These are phyloP conservation scores for Gonium pectorale DNA, from an alignment of 139 green algal genomes.

Conservation along the genomic window DNA sequence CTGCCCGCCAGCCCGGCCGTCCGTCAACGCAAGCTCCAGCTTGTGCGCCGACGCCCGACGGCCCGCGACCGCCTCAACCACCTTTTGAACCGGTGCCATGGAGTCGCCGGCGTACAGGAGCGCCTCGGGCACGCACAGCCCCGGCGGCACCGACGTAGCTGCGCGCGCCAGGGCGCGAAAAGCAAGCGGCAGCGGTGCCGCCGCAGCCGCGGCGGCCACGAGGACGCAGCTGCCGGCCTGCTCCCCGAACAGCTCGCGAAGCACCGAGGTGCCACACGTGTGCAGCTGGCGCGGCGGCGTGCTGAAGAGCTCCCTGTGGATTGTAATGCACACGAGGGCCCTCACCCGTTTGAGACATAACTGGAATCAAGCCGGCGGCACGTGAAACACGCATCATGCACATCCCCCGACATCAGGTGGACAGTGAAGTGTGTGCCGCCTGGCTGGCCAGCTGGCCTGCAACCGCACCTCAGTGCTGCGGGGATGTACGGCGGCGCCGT, in stretches of 20 bases:
- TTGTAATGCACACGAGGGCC: neutral
- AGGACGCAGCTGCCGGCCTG: neutral
- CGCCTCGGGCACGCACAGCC: neutral
- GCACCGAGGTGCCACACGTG: neutral
- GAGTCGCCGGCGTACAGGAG: neutral
- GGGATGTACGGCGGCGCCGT: constrained; percentile 25
- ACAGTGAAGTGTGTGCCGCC: no score
- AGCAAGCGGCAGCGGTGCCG: neutral
- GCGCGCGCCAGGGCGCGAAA: neutral
- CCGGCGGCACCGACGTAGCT: neutral
- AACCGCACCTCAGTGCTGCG: constrained; percentile 1
- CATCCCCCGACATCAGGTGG: neutral
- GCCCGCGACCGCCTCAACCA: neutral
- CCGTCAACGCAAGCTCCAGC: no score
- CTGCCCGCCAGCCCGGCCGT: neutral
- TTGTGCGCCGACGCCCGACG: neutral
- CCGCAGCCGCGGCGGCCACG: neutral
- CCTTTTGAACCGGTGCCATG: neutral
- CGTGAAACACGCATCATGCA: neutral
- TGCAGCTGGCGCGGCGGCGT: neutral
- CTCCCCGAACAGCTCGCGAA: neutral
- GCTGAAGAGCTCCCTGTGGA: constrained; percentile 17
- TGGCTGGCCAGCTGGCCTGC: no score
- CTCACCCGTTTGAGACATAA: neutral
- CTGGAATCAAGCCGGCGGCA: neutral